A percentile compares a stretch with the other conserved stretches of the same genome.
Evolutionary conservation across 345 rosid species (phyloP).

Genomic region (Draba incana): DNA sequence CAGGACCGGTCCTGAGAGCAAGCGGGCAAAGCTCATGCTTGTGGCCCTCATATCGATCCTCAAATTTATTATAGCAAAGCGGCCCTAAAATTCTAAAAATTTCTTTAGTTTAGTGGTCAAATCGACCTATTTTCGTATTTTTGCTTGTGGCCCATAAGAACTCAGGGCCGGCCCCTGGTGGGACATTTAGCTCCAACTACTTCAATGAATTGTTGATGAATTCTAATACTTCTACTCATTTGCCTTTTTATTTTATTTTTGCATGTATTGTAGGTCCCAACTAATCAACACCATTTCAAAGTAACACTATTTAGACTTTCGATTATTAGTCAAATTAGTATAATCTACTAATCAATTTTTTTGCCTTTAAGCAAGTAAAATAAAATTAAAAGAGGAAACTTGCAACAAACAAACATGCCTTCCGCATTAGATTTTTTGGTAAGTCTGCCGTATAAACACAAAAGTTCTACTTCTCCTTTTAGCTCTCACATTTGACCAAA

Average conservation of each 20-base stretch:
- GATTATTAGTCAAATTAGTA: slow-evolving; percentile 12
- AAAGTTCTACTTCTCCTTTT: slow-evolving; percentile 19
- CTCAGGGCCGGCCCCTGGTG: too few relatives aligned
- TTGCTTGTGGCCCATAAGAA: too few relatives aligned
- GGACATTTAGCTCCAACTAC: slow-evolving; percentile 21
- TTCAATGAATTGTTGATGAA: slow-evolving; percentile 22
- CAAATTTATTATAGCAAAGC: too few relatives aligned
- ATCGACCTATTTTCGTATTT: too few relatives aligned
- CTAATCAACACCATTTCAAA: slow-evolving; percentile 30
- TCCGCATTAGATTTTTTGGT: slow-evolving; percentile 20
- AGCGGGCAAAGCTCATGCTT: too few relatives aligned
- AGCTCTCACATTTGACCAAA: slow-evolving; percentile 42
- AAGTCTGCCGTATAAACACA: slow-evolving; percentile 43
- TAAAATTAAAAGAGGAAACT: slow-evolving; percentile 1
- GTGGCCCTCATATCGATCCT: too few relatives aligned
- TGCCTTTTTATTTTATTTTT: background rate
- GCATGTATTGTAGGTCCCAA: slow-evolving; percentile 28
- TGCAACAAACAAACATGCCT: slow-evolving; percentile 31
- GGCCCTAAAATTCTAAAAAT: too few relatives aligned
- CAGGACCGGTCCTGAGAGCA: too few relatives aligned
- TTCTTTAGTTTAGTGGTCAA: too few relatives aligned
- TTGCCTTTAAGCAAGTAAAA: background rate
- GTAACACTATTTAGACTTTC: background rate
- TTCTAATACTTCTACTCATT: slow-evolving; percentile 17
- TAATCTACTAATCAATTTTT: background rate